Percentiles rank a stretch among this genome's conserved stretches.
Evolutionary conservation across 768 basidiomycete species (phyloP).

Genomic region (Mycena vulgaris): DNA sequence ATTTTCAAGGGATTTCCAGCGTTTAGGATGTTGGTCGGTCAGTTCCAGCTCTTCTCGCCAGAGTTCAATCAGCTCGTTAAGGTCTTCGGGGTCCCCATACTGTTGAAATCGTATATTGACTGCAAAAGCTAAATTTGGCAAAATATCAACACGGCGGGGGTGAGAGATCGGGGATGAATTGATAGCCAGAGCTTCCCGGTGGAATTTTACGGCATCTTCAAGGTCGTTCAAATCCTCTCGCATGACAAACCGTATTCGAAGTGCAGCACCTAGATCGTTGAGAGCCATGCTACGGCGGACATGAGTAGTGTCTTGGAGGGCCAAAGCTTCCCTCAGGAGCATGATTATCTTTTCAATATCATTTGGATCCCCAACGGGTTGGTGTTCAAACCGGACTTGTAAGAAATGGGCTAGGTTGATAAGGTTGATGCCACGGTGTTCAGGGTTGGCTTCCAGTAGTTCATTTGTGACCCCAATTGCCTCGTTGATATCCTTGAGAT

Average conservation of each 20-base stretch:
- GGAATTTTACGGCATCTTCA: slow-evolving; percentile 4
- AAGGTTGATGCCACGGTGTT: neutral
- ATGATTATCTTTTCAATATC: too few relatives aligned
- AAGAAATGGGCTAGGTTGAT: too few relatives aligned
- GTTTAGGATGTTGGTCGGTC: neutral
- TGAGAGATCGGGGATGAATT: neutral
- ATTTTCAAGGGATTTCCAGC: neutral
- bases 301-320: neutral
- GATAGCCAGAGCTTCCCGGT: slow-evolving; percentile 3
- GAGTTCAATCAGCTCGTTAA: slow-evolving; percentile 7
- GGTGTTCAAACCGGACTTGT: too few relatives aligned
- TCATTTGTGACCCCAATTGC: neutral
- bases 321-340: neutral
- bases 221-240: slow-evolving; percentile 1
- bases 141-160: neutral
- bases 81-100: neutral
- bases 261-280: neutral
- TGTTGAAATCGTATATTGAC: neutral
- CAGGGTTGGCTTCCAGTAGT: neutral
- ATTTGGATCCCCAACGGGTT: too few relatives aligned
- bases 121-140: slow-evolving; percentile 3
- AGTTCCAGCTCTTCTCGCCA: slow-evolving; percentile 9
- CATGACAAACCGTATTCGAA: neutral
- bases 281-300: neutral
- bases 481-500: neutral